Base-by-base conservation (phyloP, 257 asterid species). In the Ehretia macrophylla region DNA sequence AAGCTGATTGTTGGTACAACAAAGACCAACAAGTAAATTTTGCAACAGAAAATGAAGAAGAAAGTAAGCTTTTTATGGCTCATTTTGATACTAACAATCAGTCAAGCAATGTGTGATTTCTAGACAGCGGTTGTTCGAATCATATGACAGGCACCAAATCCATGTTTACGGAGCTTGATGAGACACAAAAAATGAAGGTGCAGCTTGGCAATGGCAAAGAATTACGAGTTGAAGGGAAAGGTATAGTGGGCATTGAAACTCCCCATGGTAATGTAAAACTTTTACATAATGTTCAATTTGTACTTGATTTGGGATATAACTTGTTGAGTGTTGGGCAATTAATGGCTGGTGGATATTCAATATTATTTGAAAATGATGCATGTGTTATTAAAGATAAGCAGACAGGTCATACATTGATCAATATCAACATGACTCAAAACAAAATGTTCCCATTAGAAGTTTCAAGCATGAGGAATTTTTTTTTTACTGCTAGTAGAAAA, bases 291-390 rank as follows among this genome's bases (percentile, higher is more conserved):
- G 65, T 67, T 0, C 19, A 53, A 0, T 66, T 21, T 67, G 62
- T 38, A 0, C 69, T 72, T 6, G 16, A 18, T 46, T 47, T 59
- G 10, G 54, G 40, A 0, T 40, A 70, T 17, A 70, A 54, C 35
- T 35, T 75, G 17, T 14, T 70, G 5, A 70, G 71, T 53, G 50
- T 70, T 51, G 70, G 69, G 1, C 57, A 60, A 47, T 22, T 74
- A 12, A 59, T 68, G 64, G 1, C 13, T 19, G 13, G 14, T 57
- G 58, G 39, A 0, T 55, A 17, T 42, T 11, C 38, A 1, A 4
- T 56, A 23, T 11, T 16, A 1, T 66, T 56, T 51, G 69, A 60
- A 14, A 51, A 72, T 27, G 62, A 3, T 8, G 0, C 18, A 9
- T 60, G 61, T 56, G 14, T 20, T 2, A 60, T 60, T 56, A 23